phyloP scores from a whole-genome alignment of 306 rosid species.

The Begonia masoniana region DNA sequence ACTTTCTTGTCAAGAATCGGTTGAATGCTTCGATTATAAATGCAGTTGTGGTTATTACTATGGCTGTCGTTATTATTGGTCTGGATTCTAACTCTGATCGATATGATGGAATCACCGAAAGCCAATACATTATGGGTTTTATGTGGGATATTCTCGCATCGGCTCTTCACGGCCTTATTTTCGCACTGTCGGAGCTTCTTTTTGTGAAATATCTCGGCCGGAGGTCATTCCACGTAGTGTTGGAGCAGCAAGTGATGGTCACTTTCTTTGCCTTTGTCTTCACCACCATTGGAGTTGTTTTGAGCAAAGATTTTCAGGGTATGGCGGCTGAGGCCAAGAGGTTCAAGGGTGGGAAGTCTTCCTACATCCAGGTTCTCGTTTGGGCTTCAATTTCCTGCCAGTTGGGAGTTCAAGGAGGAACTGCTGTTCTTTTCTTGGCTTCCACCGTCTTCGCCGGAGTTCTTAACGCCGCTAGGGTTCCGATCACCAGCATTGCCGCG shows the following conservation, averaged over 20 bases:
- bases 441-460: slow-evolving; percentile 94
- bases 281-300: slow-evolving; percentile 51
- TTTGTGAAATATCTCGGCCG: slow-evolving; percentile 50
- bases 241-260: slow-evolving; percentile 92
- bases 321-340: slow-evolving; percentile 45
- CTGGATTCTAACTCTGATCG: slow-evolving; percentile 78
- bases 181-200: slow-evolving; percentile 75
- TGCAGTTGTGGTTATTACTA: slow-evolving; percentile 53
- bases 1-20: slow-evolving; percentile 58
- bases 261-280: slow-evolving; percentile 56
- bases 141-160: slow-evolving; percentile 85
- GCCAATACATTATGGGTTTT: slow-evolving; percentile 60
- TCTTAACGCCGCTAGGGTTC: slow-evolving; percentile 77
- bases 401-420: slow-evolving; percentile 65
- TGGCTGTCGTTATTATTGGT: slow-evolving; percentile 64
- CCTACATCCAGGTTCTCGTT: slow-evolving; percentile 53
- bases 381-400: slow-evolving; percentile 76
- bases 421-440: slow-evolving; percentile 74
- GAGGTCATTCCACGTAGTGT: slow-evolving; percentile 73
- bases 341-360: slow-evolving; percentile 50
- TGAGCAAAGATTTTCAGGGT: slow-evolving; percentile 43
- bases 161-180: slow-evolving; percentile 88
- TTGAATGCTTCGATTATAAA: slow-evolving; percentile 58
- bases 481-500: slow-evolving; percentile 83
- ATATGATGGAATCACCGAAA: slow-evolving; percentile 30